A percentile compares a stretch with the other conserved stretches of the same genome.
Conservation (phyloP, 805 yeast species). For the Candida nanaspora region DNA sequence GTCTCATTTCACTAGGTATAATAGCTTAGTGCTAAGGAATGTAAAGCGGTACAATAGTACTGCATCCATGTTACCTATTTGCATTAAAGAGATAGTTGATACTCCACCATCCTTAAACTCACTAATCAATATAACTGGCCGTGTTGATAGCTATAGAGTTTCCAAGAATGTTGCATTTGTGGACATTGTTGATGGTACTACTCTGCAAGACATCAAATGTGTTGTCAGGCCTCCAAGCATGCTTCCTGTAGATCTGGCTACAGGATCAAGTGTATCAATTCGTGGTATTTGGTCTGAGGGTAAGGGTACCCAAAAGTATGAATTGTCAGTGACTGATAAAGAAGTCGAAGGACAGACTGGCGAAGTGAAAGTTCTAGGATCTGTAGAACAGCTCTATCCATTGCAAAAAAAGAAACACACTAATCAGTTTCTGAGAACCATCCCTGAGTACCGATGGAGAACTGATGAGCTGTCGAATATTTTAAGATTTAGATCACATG, state of each 20-base stretch:
- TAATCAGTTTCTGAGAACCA: constrained; percentile 55
- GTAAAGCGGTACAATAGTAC: no score
- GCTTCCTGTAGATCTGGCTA: constrained; percentile 22
- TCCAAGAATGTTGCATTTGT: constrained; percentile 76
- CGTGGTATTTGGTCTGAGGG: constrained; percentile 31
- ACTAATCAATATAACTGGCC: constrained; percentile 51
- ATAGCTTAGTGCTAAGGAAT: no score
- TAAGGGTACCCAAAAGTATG: constrained; percentile 47
- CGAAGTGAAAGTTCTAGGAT: constrained; percentile 46
- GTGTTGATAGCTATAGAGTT: constrained; percentile 64
- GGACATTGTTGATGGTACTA: constrained; percentile 75
- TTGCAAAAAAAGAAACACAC: constrained; percentile 75
- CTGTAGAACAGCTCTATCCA: constrained; percentile 60
- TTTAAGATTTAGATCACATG: constrained; percentile 63
- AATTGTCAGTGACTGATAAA: constrained; percentile 33
- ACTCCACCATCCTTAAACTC: constrained; percentile 31
- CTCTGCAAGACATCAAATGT: constrained; percentile 45
- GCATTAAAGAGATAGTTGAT: constrained; percentile 21
- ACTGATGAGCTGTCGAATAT: constrained; percentile 59
- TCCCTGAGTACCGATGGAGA: constrained; percentile 76
- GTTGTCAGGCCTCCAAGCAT: constrained; percentile 36
- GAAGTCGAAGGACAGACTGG: constrained; percentile 12
- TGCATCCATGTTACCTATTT: constrained; percentile 6
- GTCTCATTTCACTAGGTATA: no score
- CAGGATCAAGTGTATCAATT: constrained; percentile 30